Base-by-base conservation (phyloP, 441 rosid genomes). In the Syzygium syzygioides region DNA sequence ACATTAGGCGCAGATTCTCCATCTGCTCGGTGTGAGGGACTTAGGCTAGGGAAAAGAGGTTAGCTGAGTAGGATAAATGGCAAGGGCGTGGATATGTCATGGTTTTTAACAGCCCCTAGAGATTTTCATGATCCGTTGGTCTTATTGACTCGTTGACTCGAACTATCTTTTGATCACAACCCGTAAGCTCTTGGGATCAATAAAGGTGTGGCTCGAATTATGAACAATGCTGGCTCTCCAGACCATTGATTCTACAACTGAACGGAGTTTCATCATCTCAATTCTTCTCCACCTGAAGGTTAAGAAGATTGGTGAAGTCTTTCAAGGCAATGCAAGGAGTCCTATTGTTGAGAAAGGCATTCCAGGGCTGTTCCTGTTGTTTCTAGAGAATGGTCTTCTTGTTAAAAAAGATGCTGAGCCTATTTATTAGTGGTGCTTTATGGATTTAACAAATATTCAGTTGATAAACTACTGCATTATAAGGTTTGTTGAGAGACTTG, bases 261-360 rank as follows among this genome's bases (percentile, higher is more conserved):
- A 41, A 26, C 19, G 87, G 80, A 8, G 41, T 88, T n/a, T 32
- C 8, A 1, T 17, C n/a, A n/a, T 68, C 48, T 71, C 50, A 4
- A 54, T 88, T 20, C 32, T 30, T 4, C 85, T 85, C 1, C 23
- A 32, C 23, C 71, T 85, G 85, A 66, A 85, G 84, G 20, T 85
- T 79, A 19, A 68, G 59, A 64, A 88, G 71, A 53, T 85, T 14
- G 9, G 80, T 85, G 85, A 66, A 45, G 54, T 17, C 85, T 57
- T 66, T 66, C 87, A 85, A 48, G 30, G 34, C 71, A 14, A 41
- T 62, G 87, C 71, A 50, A 88, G 90, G 85, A 85, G 90, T 86
- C 90, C 87, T 15, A 55, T 68, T 45, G 66, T 14, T 19, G 87
- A 85, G 55, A 88, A 66, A 56, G 53, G 52, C 45, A 64, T 30